These are phyloP conservation scores for Aspergillus ruber DNA, from an alignment of 2,329 filamentous ascomycete genomes.

Conservation along the genomic window DNA sequence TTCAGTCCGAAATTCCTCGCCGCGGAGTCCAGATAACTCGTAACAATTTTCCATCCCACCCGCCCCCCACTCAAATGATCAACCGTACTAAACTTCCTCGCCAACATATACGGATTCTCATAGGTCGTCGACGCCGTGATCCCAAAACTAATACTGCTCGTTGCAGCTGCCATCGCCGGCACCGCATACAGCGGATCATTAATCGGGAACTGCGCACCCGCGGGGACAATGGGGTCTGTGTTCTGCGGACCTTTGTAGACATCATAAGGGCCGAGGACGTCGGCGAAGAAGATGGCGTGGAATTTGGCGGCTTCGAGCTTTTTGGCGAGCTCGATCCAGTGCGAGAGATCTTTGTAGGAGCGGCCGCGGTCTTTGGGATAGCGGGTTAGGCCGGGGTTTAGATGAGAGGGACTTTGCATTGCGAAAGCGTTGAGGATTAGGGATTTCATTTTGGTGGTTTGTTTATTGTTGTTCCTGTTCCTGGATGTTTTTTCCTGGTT, in stretches of 20 bases:
- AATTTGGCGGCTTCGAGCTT: conserved; percentile 45
- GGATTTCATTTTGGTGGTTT: conserved; percentile 22
- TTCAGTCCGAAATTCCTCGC: conserved; percentile 43
- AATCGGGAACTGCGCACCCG: conserved; percentile 39
- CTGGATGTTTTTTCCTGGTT: too few relatives aligned
- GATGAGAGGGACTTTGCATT: conserved; percentile 43
- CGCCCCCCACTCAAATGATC: conserved; percentile 48
- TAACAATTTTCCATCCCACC: conserved; percentile 50
- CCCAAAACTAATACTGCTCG: conserved; percentile 44
- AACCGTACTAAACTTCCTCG: conserved; percentile 48
- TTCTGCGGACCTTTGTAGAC: conserved; percentile 40
- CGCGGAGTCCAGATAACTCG: conserved; percentile 43
- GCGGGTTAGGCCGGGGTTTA: conserved; percentile 39
- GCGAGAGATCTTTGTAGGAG: conserved; percentile 37
- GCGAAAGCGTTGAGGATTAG: conserved; percentile 45
- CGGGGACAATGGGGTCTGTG: conserved; percentile 31
- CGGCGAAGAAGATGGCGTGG: conserved; percentile 48
- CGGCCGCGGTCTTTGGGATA: conserved; percentile 30
- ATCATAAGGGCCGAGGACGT: conserved; percentile 44
- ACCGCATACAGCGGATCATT: conserved; percentile 39
- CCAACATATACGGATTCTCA: conserved; percentile 50
- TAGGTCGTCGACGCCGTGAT: conserved; percentile 52
- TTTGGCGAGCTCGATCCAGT: conserved; percentile 45
- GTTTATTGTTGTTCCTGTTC: too few relatives aligned
- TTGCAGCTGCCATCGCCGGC: conserved; percentile 43